Percentiles rank a stretch among this genome's conserved stretches.
Conservation (phyloP, 257 asterid species). For the Salvia splendens region DNA sequence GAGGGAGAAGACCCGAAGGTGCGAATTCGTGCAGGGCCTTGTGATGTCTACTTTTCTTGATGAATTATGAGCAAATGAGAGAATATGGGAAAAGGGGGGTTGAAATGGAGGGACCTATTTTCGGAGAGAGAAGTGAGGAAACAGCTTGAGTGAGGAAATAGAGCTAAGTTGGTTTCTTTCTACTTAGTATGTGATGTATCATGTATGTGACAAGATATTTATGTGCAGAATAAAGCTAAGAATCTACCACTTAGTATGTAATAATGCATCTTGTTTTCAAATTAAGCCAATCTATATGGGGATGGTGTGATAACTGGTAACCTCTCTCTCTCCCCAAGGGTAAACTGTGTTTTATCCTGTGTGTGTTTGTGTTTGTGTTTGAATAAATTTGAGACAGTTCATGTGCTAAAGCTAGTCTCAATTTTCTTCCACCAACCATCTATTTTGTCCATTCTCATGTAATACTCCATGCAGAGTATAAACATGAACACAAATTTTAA, state of each 20-base stretch:
- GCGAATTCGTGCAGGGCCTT: conserved; percentile 72
- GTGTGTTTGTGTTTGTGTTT: too few relatives aligned
- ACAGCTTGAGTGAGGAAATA: conserved; percentile 22
- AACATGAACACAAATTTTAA: too few relatives aligned
- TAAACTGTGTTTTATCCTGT: too few relatives aligned
- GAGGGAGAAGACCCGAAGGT: conserved; percentile 63
- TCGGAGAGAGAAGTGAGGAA: conserved; percentile 23
- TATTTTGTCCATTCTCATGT: too few relatives aligned
- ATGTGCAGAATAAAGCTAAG: conserved; percentile 25
- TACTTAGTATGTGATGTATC: conserved; percentile 26
- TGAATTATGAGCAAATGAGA: conserved; percentile 26
- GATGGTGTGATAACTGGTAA: background rate
- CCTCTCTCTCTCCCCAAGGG: background rate
- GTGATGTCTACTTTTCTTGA: conserved; percentile 67
- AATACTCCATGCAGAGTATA: too few relatives aligned
- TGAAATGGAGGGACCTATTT: conserved; percentile 33
- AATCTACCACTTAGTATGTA: conserved; percentile 7
- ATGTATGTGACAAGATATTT: conserved; percentile 24
- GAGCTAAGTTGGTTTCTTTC: conserved; percentile 4
- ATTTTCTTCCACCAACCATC: too few relatives aligned
- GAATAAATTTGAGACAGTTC: too few relatives aligned
- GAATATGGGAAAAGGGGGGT: conserved; percentile 8
- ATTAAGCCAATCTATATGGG: background rate
- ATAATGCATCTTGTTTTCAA: conserved; percentile 4
- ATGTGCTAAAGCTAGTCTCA: too few relatives aligned